Percentiles rank a stretch among this genome's conserved stretches.
These are phyloP conservation scores for Fraxinus cuspidata DNA, from an alignment of 257 asterid genomes.

Conservation along the genomic window DNA sequence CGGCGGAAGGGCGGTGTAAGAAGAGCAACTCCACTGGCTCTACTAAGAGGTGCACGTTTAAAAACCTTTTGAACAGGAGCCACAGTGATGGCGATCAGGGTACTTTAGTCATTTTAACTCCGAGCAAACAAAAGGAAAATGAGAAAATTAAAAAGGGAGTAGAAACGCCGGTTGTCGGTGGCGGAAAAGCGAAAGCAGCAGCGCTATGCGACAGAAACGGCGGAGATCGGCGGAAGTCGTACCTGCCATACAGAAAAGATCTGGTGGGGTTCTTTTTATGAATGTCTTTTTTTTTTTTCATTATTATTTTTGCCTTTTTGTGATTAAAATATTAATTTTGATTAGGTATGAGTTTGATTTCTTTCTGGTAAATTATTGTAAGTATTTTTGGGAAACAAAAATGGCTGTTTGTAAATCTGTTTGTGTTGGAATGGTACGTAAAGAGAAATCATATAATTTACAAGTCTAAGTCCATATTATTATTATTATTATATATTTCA, in stretches of 20 bases:
- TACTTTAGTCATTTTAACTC: slow-evolving; percentile 30
- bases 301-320: no score
- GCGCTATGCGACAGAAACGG: slow-evolving; percentile 30
- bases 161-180: slow-evolving; percentile 6
- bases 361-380: no score
- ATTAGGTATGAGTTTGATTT: no score
- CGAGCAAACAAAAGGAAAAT: slow-evolving; percentile 30
- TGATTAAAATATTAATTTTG: no score
- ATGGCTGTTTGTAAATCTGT: no score
- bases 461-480: no score
- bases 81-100: slow-evolving; percentile 51
- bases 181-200: slow-evolving; percentile 24
- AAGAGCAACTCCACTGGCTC: slow-evolving; percentile 58
- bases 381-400: no score
- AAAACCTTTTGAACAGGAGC: slow-evolving; percentile 50
- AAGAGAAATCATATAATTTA: no score
- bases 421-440: no score
- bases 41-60: slow-evolving; percentile 53
- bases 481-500: no score
- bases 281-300: no score
- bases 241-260: slow-evolving; percentile 49
- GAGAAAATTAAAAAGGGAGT: slow-evolving; percentile 24
- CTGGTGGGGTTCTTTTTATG: slow-evolving; percentile 38
- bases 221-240: slow-evolving; percentile 44
- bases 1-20: slow-evolving; percentile 36